phyloP scores from a whole-genome alignment of 352 stramenopile genomes.

The Phytophthora crassamura region DNA sequence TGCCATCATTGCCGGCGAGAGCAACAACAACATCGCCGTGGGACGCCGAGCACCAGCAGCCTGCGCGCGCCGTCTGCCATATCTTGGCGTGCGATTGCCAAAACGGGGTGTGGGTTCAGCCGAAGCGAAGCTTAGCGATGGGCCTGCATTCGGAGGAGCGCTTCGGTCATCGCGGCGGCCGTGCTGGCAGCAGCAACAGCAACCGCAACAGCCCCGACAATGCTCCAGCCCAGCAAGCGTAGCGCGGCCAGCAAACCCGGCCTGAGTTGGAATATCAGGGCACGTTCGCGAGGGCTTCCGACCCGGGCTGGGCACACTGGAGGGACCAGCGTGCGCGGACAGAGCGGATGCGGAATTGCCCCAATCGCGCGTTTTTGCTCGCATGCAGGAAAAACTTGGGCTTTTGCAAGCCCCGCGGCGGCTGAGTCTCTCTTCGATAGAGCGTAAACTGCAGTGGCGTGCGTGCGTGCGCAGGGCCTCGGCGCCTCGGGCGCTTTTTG shows the following conservation, averaged over 20 bases:
- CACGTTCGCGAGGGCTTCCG: neutral
- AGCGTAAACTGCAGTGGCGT: conserved; percentile 1
- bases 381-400: too few species aligned
- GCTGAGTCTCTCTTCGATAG: too few species aligned
- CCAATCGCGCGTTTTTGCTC: conserved; percentile 21
- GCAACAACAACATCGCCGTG: conserved; percentile 1
- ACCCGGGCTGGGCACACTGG: conserved; percentile 18
- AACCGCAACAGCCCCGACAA: neutral
- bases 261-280: conserved; percentile 38
- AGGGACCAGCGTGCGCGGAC: conserved; percentile 27
- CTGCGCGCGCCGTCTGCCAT: conserved; percentile 25
- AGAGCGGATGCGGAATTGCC: conserved; percentile 16
- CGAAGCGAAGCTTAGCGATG: conserved; percentile 16
- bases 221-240: neutral
- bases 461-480: neutral
- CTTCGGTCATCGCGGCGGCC: too few species aligned
- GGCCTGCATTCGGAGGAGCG: neutral
- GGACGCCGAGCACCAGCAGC: conserved; percentile 10
- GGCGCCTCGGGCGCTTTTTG: too few species aligned
- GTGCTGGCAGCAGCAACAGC: too few species aligned
- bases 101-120: conserved; percentile 34
- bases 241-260: neutral
- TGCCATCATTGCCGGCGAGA: neutral
- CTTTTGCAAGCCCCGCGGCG: too few species aligned
- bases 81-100: conserved; percentile 36